Conservation (phyloP, 106 monocot species). For the Allium cepa region DNA sequence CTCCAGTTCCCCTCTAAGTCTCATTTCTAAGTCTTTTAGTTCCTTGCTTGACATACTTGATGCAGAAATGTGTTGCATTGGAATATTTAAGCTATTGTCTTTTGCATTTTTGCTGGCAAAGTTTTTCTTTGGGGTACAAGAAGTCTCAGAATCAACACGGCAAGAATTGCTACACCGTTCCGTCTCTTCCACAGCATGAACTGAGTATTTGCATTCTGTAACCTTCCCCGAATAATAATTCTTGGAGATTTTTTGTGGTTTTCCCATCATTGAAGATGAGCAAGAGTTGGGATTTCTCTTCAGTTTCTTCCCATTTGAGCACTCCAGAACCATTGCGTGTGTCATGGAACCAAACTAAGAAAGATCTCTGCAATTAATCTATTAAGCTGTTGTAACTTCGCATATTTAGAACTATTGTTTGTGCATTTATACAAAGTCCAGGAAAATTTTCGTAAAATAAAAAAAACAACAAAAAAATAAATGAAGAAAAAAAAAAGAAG, state of each 20-base stretch:
- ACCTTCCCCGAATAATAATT: constrained; percentile 25
- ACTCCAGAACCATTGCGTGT: constrained; percentile 26
- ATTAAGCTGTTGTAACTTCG: background rate
- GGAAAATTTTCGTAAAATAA: background rate
- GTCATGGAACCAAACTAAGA: constrained; percentile 9
- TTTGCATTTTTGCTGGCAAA: constrained; percentile 60
- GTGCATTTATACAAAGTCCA: background rate
- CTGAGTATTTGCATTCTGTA: constrained; percentile 21
- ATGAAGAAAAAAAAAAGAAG: background rate
- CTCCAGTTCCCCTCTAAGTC: constrained; percentile 56
- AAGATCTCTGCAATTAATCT: constrained; percentile 4
- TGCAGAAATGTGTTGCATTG: constrained; percentile 38
- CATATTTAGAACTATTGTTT: background rate
- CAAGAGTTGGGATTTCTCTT: constrained; percentile 12
- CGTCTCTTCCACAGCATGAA: constrained; percentile 57
- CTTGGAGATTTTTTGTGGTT: constrained; percentile 23
- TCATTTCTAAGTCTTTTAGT: constrained; percentile 32
- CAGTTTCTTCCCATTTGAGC: constrained; percentile 12
- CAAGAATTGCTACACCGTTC: constrained; percentile 48
- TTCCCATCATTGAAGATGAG: constrained; percentile 34
- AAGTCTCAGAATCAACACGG: constrained; percentile 52
- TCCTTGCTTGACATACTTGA: constrained; percentile 49
- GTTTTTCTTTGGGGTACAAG: constrained; percentile 65
- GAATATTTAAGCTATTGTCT: constrained; percentile 32
- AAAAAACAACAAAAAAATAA: background rate